phyloP scores from a whole-genome alignment of 768 basidiomycete genomes.

The Boletus reticulatus region DNA sequence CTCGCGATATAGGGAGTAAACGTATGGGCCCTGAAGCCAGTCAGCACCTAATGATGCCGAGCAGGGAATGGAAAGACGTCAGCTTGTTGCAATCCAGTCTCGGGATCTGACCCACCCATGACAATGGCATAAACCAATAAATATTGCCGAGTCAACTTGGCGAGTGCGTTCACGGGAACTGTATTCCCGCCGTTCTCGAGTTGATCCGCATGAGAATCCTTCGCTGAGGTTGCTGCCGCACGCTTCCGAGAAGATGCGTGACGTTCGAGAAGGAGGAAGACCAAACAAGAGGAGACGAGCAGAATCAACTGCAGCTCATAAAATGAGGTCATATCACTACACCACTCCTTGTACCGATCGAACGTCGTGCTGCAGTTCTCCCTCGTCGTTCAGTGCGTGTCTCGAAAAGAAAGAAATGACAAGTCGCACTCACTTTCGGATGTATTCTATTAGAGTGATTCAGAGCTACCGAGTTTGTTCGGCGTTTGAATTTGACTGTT shows the following conservation, averaged over 20 bases:
- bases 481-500: neutral
- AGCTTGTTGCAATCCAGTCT: neutral
- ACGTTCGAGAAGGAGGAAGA: constrained; percentile 36
- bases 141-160: constrained; percentile 48
- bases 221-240: constrained; percentile 13
- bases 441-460: neutral
- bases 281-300: constrained; percentile 33
- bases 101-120: constrained; percentile 52
- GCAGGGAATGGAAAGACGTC: neutral
- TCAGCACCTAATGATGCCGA: constrained; percentile 52
- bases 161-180: constrained; percentile 24
- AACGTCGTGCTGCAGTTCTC: too few species aligned
- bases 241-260: constrained; percentile 28
- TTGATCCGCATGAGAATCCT: constrained; percentile 25
- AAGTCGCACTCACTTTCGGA: constrained; percentile 8
- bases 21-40: constrained; percentile 79
- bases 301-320: constrained; percentile 42
- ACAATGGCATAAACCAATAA: constrained; percentile 68
- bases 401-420: neutral
- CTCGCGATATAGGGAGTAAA: constrained; percentile 71
- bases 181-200: constrained; percentile 32
- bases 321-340: constrained; percentile 30
- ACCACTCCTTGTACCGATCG: too few species aligned
- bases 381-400: too few species aligned
- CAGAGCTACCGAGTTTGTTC: neutral